Conservation (phyloP, 2,329 filamentous ascomycete genomes). For the Elsinoe perseae region DNA sequence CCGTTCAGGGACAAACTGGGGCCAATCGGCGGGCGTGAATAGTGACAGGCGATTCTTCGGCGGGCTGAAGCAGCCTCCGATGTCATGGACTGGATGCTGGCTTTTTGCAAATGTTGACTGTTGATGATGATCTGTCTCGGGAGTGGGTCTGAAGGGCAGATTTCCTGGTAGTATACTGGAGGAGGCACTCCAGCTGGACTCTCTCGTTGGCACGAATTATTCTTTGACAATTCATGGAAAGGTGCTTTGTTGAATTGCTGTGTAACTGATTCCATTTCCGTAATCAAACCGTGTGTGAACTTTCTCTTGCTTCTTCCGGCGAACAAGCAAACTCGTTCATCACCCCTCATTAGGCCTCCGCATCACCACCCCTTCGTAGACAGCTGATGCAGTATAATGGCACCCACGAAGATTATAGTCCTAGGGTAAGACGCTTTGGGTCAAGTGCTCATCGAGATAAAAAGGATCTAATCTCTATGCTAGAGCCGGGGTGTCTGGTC, state of each 20-base stretch:
- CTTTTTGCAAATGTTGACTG: not conserved
- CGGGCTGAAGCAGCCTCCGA: slow-evolving; percentile 3
- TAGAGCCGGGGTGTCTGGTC: slow-evolving; percentile 58
- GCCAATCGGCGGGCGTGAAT: slow-evolving; percentile 8
- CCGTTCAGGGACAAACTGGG: slow-evolving; percentile 9
- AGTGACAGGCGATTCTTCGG: slow-evolving; percentile 1
- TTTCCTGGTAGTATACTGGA: no score
- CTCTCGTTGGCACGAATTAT: not conserved
- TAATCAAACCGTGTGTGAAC: not conserved
- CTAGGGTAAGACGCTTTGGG: slow-evolving; percentile 37
- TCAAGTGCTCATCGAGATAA: not conserved
- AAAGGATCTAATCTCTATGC: not conserved
- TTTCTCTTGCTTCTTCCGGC: not conserved
- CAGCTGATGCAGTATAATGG: slow-evolving; percentile 7
- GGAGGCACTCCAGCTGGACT: not conserved
- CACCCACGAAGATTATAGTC: slow-evolving; percentile 36
- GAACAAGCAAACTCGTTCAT: not conserved
- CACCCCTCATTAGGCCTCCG: not conserved
- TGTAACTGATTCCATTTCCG: not conserved
- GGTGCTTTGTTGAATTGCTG: not conserved
- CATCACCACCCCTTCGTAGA: not conserved
- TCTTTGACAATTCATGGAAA: not conserved
- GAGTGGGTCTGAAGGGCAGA: no score
- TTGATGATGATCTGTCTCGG: not conserved
- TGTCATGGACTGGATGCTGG: not conserved